A percentile compares a stretch with the other conserved stretches of the same genome.
These are phyloP conservation scores for Patellifolia procumbens DNA, from an alignment of 179 eudicot genomes.

Conservation along the genomic window DNA sequence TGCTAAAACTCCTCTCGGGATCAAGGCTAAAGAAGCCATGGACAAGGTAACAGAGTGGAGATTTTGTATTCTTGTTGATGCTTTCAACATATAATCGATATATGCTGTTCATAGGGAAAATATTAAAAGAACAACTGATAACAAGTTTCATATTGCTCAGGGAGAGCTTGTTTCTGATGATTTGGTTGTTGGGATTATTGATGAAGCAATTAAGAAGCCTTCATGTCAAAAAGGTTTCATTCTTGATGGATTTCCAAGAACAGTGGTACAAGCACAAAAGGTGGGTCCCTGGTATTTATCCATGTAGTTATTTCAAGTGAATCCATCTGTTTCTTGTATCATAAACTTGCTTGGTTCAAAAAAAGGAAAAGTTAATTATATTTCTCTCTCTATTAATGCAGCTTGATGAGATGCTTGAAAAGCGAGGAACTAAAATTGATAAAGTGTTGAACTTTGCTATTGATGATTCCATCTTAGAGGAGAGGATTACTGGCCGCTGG, in stretches of 20 bases:
- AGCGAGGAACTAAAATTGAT: slow-evolving; percentile 79
- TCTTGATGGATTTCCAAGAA: slow-evolving; percentile 98
- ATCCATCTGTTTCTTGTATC: neutral
- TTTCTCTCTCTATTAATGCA: slow-evolving; percentile 37
- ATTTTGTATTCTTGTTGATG: neutral
- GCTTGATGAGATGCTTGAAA: slow-evolving; percentile 98
- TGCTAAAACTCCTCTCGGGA: slow-evolving; percentile 90
- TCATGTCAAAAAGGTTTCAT: slow-evolving; percentile 95
- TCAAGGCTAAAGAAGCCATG: slow-evolving; percentile 98
- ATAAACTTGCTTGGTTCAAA: neutral
- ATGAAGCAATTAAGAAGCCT: slow-evolving; percentile 91
- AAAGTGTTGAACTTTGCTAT: slow-evolving; percentile 95
- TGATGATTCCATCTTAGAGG: slow-evolving; percentile 92
- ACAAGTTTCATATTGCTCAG: slow-evolving; percentile 31
- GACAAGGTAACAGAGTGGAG: slow-evolving; percentile 53
- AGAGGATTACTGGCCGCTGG: slow-evolving; percentile 98
- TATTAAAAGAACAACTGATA: slow-evolving; percentile 3
- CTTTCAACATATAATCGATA: neutral
- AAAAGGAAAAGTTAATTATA: neutral
- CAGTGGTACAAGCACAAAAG: slow-evolving; percentile 93
- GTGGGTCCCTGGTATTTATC: slow-evolving; percentile 27
- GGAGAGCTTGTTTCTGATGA: slow-evolving; percentile 98
- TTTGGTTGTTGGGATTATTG: slow-evolving; percentile 91
- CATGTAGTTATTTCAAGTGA: neutral
- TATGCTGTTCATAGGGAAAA: neutral